Evolutionary conservation across 495 filamentous ascomycete species (phyloP), one percentile per base, ranked within the genome.

Genomic region (Lophiotrema nucula): DNA sequence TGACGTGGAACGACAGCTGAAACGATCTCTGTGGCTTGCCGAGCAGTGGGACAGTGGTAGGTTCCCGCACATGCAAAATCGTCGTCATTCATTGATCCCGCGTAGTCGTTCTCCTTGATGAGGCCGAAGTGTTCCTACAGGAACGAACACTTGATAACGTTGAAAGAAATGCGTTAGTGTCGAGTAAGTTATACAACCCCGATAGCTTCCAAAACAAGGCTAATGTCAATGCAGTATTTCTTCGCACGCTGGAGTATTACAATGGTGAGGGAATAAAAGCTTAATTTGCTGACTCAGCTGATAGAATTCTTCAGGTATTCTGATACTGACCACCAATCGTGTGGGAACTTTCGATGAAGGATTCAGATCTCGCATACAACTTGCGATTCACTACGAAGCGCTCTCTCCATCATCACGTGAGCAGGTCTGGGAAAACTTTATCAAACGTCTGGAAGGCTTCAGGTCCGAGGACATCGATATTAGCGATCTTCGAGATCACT

Each of bases 301-400:
- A 35, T 15, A 15, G 31, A 35, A 15, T 8, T 19, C 25, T n/a
- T 68, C 0, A 66, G 81, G 82, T 1, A 80, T 84, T 22, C 66
- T 84, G 0, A 78, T 84, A 54, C 67, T 85, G 0, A 83, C 81
- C 0, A 83, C 76, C 0, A 85, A 83, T 56, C 69, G 80, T 4
- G 74, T 83, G 1, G 76, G 71, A 4, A 69, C 66, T 42, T 74
- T 81, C 44, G 72, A 74, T 42, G 54, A 55, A 24, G 72, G 70
- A 2, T 73, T 74, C 65, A 54, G 67, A 38, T 68, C 63, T 42
- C 64, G 72, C 3, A 72, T 75, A 41, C 72, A 75, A 46, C 56
- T 75, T 37, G 58, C 62, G 12, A 53, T 75, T 18, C 54, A 69
- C 22, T 73, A 72, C 52, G 51, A 53, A 5, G 57, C 65, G 15